Evolutionary conservation across 2,329 filamentous ascomycete genomes (phyloP).

Genomic region (Aspergillus aculeatinus): DNA sequence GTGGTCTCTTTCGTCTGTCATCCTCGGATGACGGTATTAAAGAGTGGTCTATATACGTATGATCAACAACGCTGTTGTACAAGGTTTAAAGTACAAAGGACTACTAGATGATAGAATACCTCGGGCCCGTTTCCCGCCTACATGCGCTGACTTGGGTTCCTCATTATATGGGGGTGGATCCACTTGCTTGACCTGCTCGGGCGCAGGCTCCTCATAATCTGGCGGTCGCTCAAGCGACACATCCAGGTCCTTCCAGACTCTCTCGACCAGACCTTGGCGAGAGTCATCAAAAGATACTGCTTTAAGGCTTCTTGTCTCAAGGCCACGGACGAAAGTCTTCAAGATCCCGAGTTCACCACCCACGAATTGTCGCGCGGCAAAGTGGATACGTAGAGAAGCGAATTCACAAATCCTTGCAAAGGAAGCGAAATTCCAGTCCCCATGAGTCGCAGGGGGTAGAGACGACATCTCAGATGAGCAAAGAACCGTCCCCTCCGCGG

Average conservation of each 20-base stretch:
- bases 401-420: conserved; percentile 21
- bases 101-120: conserved; percentile 14
- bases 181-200: conserved; percentile 10
- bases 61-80: conserved; percentile 14
- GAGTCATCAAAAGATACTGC: conserved; percentile 13
- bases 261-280: conserved; percentile 17
- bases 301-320: conserved; percentile 14
- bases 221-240: conserved; percentile 16
- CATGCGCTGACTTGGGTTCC: conserved; percentile 6
- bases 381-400: conserved; percentile 17
- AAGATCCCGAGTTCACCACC: conserved; percentile 16
- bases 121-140: conserved; percentile 18
- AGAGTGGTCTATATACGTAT: conserved; percentile 11
- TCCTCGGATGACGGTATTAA: conserved; percentile 12
- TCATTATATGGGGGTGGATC: conserved; percentile 18
- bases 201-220: conserved; percentile 14
- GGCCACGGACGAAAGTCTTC: conserved; percentile 11
- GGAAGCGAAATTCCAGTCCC: conserved; percentile 12
- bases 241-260: conserved; percentile 16
- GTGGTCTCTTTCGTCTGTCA: conserved; percentile 17
- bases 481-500: conserved; percentile 15
- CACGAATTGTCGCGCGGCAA: conserved; percentile 17
- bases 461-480: conserved; percentile 14
- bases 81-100: conserved; percentile 8
- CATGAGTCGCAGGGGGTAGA: conserved; percentile 12